Evolutionary conservation across 2,329 filamentous ascomycete species (phyloP), one percentile per base, ranked within the genome.

Genomic region (Hymenoscyphus occultus): DNA sequence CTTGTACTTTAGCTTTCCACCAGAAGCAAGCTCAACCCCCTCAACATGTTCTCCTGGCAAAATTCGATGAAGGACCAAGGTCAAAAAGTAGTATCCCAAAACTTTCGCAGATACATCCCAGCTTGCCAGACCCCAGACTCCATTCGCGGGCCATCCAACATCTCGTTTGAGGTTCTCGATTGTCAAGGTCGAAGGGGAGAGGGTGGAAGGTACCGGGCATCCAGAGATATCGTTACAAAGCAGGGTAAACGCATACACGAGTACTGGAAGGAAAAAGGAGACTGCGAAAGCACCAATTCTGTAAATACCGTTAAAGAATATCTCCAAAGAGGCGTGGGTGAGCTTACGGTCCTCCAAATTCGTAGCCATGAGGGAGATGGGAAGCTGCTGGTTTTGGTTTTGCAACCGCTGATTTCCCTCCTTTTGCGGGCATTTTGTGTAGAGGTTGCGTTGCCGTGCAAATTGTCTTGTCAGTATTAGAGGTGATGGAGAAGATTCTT

Each of bases 191-290:
- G 84, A 87, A 39, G 91, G 93, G 70, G 84, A 83, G 45, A 96
- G 83, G 9, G 94, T 82, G 3, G 91, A 92, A 3, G 93, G 92
- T 2, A 91, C 89, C 58, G 94, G 95, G 75, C 95, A 98, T 65
- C 95, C 94, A 9, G 92, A 90, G 69, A 96, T 82, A 77, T 98
- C 93, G 80, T 97, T 98, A 84, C 94, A 97, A 73, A 90, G 82
- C 75, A 97, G 96, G 58, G 88, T 84, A 75, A 94, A 89, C 72
- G 88, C 76, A 79, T 95, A 96, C 71, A 92, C 85, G 69, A 93
- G 83, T 54, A 93, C 67, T 0, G 94, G 94, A 0, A 97, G 86
- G 64, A 89, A 88, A 72, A 96, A 89, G 7, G 90, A 90, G 74
- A 98, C 91, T 67, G 80, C 84, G 67, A 89, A 85, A 42, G 91